These are phyloP conservation scores for Perilla frutescens DNA, from an alignment of 257 asterid genomes.

Conservation along the genomic window DNA sequence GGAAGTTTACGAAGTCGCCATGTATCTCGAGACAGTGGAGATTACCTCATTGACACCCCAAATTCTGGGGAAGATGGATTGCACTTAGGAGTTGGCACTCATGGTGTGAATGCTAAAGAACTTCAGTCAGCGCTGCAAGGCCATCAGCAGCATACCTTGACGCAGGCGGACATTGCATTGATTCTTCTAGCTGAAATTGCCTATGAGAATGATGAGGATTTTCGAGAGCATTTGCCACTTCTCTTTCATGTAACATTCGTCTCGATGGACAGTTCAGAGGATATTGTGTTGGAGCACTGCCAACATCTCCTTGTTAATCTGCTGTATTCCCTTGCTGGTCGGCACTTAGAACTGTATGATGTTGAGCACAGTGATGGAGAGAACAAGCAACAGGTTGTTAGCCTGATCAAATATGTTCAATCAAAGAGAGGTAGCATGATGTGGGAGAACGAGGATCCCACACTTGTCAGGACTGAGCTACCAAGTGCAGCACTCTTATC, in stretches of 20 bases:
- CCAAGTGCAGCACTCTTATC: slow-evolving; percentile 98
- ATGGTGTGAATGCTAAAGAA: slow-evolving; percentile 89
- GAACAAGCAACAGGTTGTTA: slow-evolving; percentile 96
- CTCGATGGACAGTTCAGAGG: slow-evolving; percentile 99
- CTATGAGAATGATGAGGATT: slow-evolving; percentile 98
- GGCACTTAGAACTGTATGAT: slow-evolving; percentile 95
- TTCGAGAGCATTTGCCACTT: slow-evolving; percentile 94
- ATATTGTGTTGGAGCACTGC: slow-evolving; percentile 97
- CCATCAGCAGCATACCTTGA: slow-evolving; percentile 94
- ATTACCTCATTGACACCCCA: slow-evolving; percentile 93
- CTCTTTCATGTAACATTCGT: slow-evolving; percentile 98
- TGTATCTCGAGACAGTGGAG: slow-evolving; percentile 97
- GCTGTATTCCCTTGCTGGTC: slow-evolving; percentile 94
- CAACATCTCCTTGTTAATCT: slow-evolving; percentile 96
- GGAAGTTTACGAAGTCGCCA: slow-evolving; percentile 99
- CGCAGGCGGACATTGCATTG: slow-evolving; percentile 95
- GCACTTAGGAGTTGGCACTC: slow-evolving; percentile 68
- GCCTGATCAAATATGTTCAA: slow-evolving; percentile 95
- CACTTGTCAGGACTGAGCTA: slow-evolving; percentile 83
- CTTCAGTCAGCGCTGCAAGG: slow-evolving; percentile 99
- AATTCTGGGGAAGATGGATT: slow-evolving; percentile 94
- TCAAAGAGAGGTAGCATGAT: slow-evolving; percentile 98
- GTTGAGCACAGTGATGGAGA: slow-evolving; percentile 98
- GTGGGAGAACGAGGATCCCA: slow-evolving; percentile 99
- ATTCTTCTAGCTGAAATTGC: slow-evolving; percentile 98